Base-by-base conservation (phyloP, 306 rosid species). In the Carpinus viminea region DNA sequence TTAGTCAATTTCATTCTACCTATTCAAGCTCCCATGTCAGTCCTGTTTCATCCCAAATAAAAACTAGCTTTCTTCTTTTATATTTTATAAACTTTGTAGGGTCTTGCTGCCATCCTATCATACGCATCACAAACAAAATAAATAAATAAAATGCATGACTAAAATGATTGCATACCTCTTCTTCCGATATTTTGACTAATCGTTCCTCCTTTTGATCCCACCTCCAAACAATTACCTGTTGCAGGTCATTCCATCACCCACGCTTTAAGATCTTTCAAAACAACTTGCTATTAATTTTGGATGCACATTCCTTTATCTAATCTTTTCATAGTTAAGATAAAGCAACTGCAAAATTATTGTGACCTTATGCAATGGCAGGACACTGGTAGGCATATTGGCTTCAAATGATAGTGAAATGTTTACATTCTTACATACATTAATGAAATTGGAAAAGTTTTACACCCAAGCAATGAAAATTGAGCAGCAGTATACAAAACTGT, bases 141-240 rank as follows among this genome's bases (percentile, higher is more conserved):
- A 68, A 59, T 2, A 31, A 31, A 31, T 31, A 74, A 72, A 4
- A 12, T 70, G 45, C 61, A 7, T 31, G 74, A 26, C 36, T n/a
- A n/a, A 71, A 81, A 41, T 2, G 38, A 83, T 84, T 48, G 28
- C 72, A 65, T 82, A 94, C 98, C 96, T 90, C 98, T 72, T 92
- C 96, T 81, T 92, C 92, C 24, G 91, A 78, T 38, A 88, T 84
- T 88, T 79, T 90, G 59, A 88, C 74, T 7, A 94, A 81, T 34
- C 88, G 77, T 79, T 94, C 98, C 79, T 89, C 91, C 51, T 86
- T 81, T 54, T 74, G 82, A 81, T 88, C 96, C 98, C 97, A 94
- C 86, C 76, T 90, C 36, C 90, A 94, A 79, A 92, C 88, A 83
- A 90, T 83, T 70, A 88, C 93, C 98, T 91, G 86, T 65, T 74